Evolutionary conservation across 1,284 basidiomycete genomes (phyloP), one percentile per base, ranked within the genome.

Genomic region (Marasmius oreades): DNA sequence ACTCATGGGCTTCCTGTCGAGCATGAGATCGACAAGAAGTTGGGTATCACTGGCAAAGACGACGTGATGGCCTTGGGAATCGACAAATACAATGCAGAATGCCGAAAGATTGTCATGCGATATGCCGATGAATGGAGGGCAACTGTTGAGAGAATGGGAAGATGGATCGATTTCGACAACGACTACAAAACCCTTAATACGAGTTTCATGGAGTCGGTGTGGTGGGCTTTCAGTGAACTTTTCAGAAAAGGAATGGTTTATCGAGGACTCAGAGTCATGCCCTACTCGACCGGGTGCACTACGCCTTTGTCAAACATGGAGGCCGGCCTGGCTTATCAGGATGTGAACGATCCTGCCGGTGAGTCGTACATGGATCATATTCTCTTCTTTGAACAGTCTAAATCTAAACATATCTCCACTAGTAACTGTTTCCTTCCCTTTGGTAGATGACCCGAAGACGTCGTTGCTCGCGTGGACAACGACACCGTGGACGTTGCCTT

Each of bases 81-180:
- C 72, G 92, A 90, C 73, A 92, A 91, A 66, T 99, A 99, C 82
- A 99, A 99, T 71, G 93, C 85, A 12, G 95, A 98, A 70, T 99
- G 97, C 70, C 86, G 95, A 42, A 85, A 88, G 60, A 99, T 99
- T 70, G 97, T 99, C 67, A 98, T 99, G 95, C 85, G 95, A 45
- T 99, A 99, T 71, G 84, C 95, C 5, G 79, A 80, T 14, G 95
- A 99, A 70, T 99, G 97, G 97, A 86, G 93, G 57, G 68, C 76
- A 37, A 99, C 95, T 5, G 96, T 99, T 57, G 96, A 98, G 73
- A 86, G 97, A 61, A 96, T 99, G 89, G 97, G 96, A 39, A 86
- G 97, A 61, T 99, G 97, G 97, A 99, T 99, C 74, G 97, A 99
- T 74, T 99, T 99, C 68, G 97, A 99, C 75, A 92, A 97, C 64